A percentile compares a stretch with the other conserved stretches of the same genome.
Conservation (phyloP, 257 asterid species). For the Striga asiatica region DNA sequence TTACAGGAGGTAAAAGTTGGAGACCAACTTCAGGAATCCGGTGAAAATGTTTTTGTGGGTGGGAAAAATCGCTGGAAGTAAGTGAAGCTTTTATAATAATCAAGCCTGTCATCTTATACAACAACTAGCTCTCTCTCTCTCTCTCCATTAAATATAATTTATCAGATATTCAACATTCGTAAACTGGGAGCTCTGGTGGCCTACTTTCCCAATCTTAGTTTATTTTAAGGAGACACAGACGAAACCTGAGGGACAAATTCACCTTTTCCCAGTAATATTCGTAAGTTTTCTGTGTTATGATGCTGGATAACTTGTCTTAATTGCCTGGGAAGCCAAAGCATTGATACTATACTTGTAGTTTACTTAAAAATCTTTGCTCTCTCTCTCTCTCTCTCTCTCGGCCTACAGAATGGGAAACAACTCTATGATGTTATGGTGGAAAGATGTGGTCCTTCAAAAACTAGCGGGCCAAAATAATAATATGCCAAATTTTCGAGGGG, state of each 20-base stretch:
- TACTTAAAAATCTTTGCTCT: too few relatives aligned
- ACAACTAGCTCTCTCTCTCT: too few relatives aligned
- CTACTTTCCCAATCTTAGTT: constrained; percentile 75
- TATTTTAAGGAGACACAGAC: constrained; percentile 91
- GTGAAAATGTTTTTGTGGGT: constrained; percentile 88
- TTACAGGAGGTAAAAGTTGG: constrained; percentile 84
- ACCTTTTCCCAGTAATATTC: constrained; percentile 70
- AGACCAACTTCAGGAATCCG: constrained; percentile 66
- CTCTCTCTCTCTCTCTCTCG: too few relatives aligned
- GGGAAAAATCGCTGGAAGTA: constrained; percentile 95
- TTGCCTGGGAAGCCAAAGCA: constrained; percentile 11
- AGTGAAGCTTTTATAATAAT: constrained; percentile 25
- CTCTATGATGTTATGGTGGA: constrained; percentile 77
- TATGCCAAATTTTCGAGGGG: constrained; percentile 3
- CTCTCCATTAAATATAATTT: not conserved
- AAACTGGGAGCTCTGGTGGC: constrained; percentile 99
- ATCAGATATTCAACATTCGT: constrained; percentile 74
- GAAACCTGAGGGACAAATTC: constrained; percentile 76
- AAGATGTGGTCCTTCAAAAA: constrained; percentile 72
- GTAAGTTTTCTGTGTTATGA: constrained; percentile 38
- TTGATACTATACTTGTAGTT: constrained; percentile 5
- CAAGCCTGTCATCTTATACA: constrained; percentile 6
- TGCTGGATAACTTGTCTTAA: constrained; percentile 13
- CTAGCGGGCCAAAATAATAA: constrained; percentile 55
- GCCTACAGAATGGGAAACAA: constrained; percentile 68